Conservation (phyloP, 2,329 filamentous ascomycete genomes). For the Pyricularia sp. region DNA sequence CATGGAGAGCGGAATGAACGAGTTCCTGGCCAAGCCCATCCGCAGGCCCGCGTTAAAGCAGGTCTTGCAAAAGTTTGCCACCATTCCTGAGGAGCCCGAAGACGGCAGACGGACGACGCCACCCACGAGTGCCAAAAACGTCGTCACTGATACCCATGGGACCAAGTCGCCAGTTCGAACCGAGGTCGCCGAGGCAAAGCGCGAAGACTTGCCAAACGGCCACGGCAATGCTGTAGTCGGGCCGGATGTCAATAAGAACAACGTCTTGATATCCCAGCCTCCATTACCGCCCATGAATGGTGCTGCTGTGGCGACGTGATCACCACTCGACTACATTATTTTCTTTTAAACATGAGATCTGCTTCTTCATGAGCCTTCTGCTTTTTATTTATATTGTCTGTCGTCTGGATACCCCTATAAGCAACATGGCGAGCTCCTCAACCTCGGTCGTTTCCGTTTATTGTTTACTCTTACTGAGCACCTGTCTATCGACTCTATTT, state of each 20-base stretch:
- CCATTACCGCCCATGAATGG: not conserved
- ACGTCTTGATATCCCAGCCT: not conserved
- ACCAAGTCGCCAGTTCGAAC: not conserved
- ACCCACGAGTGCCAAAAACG: not conserved
- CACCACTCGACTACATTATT: not conserved
- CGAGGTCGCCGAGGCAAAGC: not conserved
- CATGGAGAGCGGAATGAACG: constrained; percentile 86
- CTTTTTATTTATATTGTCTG: not conserved
- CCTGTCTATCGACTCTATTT: not conserved
- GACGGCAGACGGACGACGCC: constrained; percentile 24
- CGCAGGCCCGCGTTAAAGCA: constrained; percentile 77
- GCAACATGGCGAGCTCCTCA: not conserved
- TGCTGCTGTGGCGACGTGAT: not conserved
- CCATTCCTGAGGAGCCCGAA: constrained; percentile 64
- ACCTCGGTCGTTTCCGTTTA: not conserved
- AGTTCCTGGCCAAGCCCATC: constrained; percentile 72
- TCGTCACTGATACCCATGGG: not conserved
- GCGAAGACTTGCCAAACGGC: not conserved
- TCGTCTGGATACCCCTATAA: constrained; percentile 1
- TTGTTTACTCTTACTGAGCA: not conserved
- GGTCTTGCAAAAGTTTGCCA: constrained; percentile 74
- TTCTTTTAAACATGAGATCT: not conserved
- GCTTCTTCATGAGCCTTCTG: not conserved
- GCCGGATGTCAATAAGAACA: not conserved
- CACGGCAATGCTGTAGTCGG: not conserved